phyloP scores from a whole-genome alignment of 768 basidiomycete genomes.

The Russula sp. region DNA sequence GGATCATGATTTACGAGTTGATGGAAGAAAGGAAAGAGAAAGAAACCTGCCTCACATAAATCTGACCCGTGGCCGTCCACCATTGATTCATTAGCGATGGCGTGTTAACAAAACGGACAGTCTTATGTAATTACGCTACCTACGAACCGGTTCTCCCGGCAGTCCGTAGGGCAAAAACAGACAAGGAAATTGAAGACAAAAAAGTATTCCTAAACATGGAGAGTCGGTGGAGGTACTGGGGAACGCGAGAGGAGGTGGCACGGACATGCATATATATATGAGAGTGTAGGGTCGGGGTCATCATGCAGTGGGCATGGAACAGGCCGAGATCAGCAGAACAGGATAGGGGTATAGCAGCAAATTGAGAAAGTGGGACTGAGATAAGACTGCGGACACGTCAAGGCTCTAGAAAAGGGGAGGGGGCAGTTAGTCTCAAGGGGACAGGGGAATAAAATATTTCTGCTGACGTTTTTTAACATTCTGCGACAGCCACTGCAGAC shows the following conservation, averaged over 20 bases:
- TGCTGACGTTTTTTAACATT: constrained; percentile 92
- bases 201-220: constrained; percentile 6
- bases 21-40: background rate
- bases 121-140: constrained; percentile 15
- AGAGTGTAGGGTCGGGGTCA: constrained; percentile 9
- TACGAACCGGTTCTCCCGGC: background rate
- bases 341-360: constrained; percentile 26
- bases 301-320: constrained; percentile 20
- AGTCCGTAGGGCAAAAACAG: constrained; percentile 4
- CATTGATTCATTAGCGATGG: background rate
- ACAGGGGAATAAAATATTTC: constrained; percentile 28
- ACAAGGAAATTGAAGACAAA: background rate
- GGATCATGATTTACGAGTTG: constrained; percentile 3
- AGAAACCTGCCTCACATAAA: background rate
- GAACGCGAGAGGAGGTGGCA: constrained; percentile 3
- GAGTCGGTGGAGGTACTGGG: background rate
- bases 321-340: constrained; percentile 25
- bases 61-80: background rate
- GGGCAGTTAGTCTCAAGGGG: background rate
- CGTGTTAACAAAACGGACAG: background rate
- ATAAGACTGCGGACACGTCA: background rate
- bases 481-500: constrained; percentile 94
- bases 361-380: constrained; percentile 6
- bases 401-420: constrained; percentile 12
- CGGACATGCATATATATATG: constrained; percentile 13